Conservation (phyloP, 345 rosid species). For the Reutealis trisperma region DNA sequence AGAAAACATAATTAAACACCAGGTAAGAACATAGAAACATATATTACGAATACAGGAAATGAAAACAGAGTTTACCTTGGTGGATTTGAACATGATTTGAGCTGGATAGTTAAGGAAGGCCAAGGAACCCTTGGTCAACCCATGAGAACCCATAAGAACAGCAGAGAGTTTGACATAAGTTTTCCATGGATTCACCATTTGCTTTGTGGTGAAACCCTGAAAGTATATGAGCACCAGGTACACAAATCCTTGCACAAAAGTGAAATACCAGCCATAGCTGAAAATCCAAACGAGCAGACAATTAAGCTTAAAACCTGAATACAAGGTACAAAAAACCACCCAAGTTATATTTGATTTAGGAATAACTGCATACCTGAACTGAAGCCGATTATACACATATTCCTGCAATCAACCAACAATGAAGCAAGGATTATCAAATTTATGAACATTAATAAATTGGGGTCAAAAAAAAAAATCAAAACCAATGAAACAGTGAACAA, state of each 20-base stretch:
- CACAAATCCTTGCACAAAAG: conserved; percentile 96
- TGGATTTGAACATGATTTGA: conserved; percentile 95
- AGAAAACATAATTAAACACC: not conserved
- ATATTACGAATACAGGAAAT: not conserved
- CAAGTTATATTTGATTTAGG: too few relatives aligned
- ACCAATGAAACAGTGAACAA: conserved; percentile 17
- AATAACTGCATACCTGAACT: conserved; percentile 60
- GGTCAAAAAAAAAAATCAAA: not conserved
- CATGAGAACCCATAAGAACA: conserved; percentile 98
- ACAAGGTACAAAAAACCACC: not conserved
- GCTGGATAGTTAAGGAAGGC: conserved; percentile 97
- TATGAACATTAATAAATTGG: not conserved
- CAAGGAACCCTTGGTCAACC: conserved; percentile 90
- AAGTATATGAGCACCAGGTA: conserved; percentile 80
- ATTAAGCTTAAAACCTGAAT: not conserved
- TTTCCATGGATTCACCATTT: conserved; percentile 95
- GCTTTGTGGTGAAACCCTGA: conserved; percentile 87
- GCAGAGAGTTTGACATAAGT: conserved; percentile 94
- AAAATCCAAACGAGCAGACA: conserved; percentile 18
- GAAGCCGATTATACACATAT: conserved; percentile 88
- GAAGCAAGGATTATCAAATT: not conserved
- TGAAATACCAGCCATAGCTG: conserved; percentile 99
- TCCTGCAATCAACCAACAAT: conserved; percentile 50
- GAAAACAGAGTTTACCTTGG: conserved; percentile 57
- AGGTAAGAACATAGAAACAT: not conserved